Percentiles rank a stretch among this genome's conserved stretches.
phyloP scores from a whole-genome alignment of 1,139 yeast genomes.

The Candida sp. region DNA sequence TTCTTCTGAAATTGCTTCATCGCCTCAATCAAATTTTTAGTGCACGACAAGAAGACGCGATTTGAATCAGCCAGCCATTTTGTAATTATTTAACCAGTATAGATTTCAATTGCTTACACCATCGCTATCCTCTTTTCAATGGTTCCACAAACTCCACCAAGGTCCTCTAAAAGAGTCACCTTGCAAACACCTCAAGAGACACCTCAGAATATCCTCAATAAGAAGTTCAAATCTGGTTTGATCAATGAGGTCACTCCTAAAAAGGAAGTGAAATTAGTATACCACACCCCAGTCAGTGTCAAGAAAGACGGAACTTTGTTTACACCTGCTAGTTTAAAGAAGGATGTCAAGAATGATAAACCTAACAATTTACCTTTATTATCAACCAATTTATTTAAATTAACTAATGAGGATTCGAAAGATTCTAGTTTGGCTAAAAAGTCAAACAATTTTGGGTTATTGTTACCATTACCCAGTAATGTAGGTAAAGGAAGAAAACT shows the following conservation, averaged over 20 bases:
- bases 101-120: background rate
- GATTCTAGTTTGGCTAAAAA: constrained; percentile 1
- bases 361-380: background rate
- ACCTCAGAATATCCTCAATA: background rate
- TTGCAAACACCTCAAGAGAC: constrained; percentile 2
- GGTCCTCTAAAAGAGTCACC: background rate
- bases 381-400: background rate
- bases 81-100: background rate
- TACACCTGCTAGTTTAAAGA: background rate
- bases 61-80: background rate
- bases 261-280: background rate
- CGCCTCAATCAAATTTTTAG: too few species aligned
- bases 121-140: background rate
- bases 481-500: constrained; percentile 31
- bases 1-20: too few species aligned
- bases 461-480: constrained; percentile 41
- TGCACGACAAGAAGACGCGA: background rate
- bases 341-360: background rate
- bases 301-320: background rate
- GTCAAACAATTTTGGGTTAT: constrained; percentile 21
- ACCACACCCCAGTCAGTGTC: background rate
- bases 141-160: constrained; percentile 3
- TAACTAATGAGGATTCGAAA: background rate
- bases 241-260: background rate
- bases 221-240: background rate